These are phyloP conservation scores for Solanum clarkiae DNA, from an alignment of 257 asterid species.

Conservation along the genomic window DNA sequence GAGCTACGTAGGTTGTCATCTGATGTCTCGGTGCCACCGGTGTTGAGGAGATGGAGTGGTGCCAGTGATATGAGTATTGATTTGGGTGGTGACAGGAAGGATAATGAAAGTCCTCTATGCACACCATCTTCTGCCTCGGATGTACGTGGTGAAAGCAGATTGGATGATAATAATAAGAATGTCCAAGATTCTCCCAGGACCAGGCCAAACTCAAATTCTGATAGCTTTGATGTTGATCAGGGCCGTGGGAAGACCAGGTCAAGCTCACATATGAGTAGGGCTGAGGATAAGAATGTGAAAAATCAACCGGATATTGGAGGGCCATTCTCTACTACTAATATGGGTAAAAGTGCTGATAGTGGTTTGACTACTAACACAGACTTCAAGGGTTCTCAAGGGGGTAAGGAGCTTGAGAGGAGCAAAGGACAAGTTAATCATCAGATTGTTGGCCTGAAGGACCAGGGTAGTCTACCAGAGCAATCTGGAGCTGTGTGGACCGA, in stretches of 20 bases:
- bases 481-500: conserved; percentile 13
- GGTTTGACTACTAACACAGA: conserved; percentile 22
- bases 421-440: conserved; percentile 17
- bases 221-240: conserved; percentile 20
- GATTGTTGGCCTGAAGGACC: conserved; percentile 20
- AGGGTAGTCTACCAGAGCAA: conserved; percentile 15
- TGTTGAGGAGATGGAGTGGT: conserved; percentile 87
- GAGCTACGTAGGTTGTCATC: conserved; percentile 74
- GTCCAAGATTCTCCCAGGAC: conserved; percentile 20
- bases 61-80: conserved; percentile 81
- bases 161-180: conserved; percentile 1
- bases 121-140: conserved; percentile 31
- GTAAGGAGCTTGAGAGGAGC: conserved; percentile 15
- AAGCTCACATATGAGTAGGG: conserved; percentile 20
- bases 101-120: conserved; percentile 42
- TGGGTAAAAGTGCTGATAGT: conserved; percentile 10
- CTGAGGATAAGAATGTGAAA: conserved; percentile 10
- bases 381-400: conserved; percentile 13
- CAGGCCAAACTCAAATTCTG: conserved; percentile 18
- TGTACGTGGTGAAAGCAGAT: background rate
- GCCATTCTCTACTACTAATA: conserved; percentile 13
- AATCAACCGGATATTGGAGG: conserved; percentile 27
- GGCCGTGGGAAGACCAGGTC: conserved; percentile 25
- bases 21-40: conserved; percentile 42
- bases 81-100: conserved; percentile 63